These are phyloP conservation scores for Vanrija humicola DNA, from an alignment of 1,284 basidiomycete genomes.

Conservation along the genomic window DNA sequence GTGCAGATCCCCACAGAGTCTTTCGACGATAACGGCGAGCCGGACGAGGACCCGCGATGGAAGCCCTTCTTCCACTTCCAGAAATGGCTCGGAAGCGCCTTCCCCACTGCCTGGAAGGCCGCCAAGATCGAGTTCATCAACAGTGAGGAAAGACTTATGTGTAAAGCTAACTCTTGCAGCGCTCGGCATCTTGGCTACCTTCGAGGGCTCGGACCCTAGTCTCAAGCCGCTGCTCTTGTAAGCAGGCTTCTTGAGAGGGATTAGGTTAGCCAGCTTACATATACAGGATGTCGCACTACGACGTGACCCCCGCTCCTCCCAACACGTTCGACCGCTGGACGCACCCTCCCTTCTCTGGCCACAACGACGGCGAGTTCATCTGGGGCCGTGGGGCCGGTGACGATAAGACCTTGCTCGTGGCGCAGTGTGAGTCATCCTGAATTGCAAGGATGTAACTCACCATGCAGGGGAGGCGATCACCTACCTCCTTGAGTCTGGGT, in stretches of 20 bases:
- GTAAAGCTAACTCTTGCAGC: slow-evolving; percentile 15
- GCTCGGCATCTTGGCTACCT: slow-evolving; percentile 52
- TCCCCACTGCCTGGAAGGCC: slow-evolving; percentile 32
- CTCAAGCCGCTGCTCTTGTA: slow-evolving; percentile 51
- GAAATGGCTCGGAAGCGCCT: slow-evolving; percentile 37
- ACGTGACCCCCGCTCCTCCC: slow-evolving; percentile 46
- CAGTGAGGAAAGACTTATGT: slow-evolving; percentile 19
- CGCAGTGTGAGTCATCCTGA: slow-evolving; percentile 43
- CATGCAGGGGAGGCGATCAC: slow-evolving; percentile 44
- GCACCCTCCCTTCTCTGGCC: slow-evolving; percentile 44
- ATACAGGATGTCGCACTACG: slow-evolving; percentile 46
- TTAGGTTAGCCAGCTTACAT: neutral
- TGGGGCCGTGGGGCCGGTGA: slow-evolving; percentile 48
- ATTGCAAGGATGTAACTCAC: no score
- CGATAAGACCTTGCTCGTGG: slow-evolving; percentile 47
- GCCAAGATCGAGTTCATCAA: slow-evolving; percentile 50
- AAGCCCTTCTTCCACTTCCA: slow-evolving; percentile 46
- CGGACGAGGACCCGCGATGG: slow-evolving; percentile 46
- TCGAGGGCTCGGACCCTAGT: slow-evolving; percentile 48
- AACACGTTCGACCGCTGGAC: slow-evolving; percentile 46
- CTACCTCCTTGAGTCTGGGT: slow-evolving; percentile 38
- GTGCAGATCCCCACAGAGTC: slow-evolving; percentile 46
- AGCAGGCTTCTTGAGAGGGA: slow-evolving; percentile 4
- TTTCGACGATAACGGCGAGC: slow-evolving; percentile 47
- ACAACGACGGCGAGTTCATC: slow-evolving; percentile 41